phyloP scores from a whole-genome alignment of 257 asterid genomes.

The Solanum ahanhuiri region DNA sequence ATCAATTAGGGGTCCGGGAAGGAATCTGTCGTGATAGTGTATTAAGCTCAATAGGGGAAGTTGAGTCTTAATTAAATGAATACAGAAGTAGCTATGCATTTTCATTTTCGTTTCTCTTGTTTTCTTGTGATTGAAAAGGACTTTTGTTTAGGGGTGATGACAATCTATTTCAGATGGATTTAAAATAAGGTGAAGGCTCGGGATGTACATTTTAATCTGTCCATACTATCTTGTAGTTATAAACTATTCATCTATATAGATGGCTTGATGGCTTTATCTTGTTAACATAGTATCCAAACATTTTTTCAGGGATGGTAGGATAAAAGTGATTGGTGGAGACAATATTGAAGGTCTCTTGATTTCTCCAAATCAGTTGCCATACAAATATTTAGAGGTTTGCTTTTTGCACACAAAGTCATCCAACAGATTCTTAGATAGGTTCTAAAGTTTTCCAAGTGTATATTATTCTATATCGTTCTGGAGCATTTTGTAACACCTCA shows the following conservation, averaged over 20 bases:
- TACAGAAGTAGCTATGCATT: not conserved
- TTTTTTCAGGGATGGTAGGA: constrained; percentile 81
- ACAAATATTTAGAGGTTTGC: constrained; percentile 75
- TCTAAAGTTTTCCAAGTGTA: not conserved
- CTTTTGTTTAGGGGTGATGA: not conserved
- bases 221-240: not conserved
- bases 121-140: not conserved
- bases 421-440: not conserved
- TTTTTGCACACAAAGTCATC: not conserved
- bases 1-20: not conserved
- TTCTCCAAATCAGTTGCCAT: constrained; percentile 64
- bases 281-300: not conserved
- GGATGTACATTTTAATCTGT: not conserved
- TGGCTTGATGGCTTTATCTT: not conserved
- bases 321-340: constrained; percentile 85
- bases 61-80: not conserved
- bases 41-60: not conserved
- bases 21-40: not conserved
- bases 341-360: constrained; percentile 73
- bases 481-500: not conserved
- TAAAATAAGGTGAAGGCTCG: not conserved
- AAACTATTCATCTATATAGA: not conserved
- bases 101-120: not conserved
- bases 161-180: not conserved
- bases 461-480: not conserved